Conservation (phyloP, 2,329 filamentous ascomycete genomes). For the Fusarium foetens region DNA sequence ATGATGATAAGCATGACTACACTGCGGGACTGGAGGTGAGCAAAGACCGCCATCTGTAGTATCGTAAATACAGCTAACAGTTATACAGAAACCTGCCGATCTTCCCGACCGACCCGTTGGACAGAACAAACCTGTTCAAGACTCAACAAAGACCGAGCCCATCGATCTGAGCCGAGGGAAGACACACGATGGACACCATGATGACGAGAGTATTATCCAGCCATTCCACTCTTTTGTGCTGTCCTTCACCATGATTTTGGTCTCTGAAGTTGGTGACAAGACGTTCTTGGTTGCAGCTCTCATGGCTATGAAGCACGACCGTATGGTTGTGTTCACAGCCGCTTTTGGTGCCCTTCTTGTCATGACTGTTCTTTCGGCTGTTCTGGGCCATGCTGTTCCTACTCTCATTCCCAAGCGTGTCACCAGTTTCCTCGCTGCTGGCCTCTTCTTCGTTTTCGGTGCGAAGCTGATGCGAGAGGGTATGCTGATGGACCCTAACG, state of each 20-base stretch:
- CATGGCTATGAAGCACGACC: conserved; percentile 99
- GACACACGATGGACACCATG: conserved; percentile 56
- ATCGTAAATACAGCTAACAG: conserved; percentile 28
- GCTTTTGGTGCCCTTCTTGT: conserved; percentile 90
- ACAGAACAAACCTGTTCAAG: conserved; percentile 74
- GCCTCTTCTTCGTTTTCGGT: conserved; percentile 90
- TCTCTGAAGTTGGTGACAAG: conserved; percentile 98
- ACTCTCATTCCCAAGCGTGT: conserved; percentile 89
- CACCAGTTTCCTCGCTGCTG: conserved; percentile 86
- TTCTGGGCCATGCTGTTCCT: conserved; percentile 92
- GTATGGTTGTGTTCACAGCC: conserved; percentile 91
- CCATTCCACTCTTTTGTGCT: conserved; percentile 90
- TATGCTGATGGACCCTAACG: conserved; percentile 85
- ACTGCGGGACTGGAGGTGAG: conserved; percentile 53
- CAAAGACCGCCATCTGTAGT: not conserved
- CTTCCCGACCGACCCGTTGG: conserved; percentile 83
- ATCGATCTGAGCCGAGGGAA: conserved; percentile 57
- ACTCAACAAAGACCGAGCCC: conserved; percentile 72
- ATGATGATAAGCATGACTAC: conserved; percentile 46
- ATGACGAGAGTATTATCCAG: conserved; percentile 74
- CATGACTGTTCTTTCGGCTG: conserved; percentile 95
- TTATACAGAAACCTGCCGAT: conserved; percentile 77
- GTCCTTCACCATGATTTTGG: conserved; percentile 95
- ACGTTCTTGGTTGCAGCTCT: conserved; percentile 96
- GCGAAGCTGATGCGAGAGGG: conserved; percentile 86